phyloP scores from a whole-genome alignment of 345 rosid species.

The Arabidopsis arenosa region DNA sequence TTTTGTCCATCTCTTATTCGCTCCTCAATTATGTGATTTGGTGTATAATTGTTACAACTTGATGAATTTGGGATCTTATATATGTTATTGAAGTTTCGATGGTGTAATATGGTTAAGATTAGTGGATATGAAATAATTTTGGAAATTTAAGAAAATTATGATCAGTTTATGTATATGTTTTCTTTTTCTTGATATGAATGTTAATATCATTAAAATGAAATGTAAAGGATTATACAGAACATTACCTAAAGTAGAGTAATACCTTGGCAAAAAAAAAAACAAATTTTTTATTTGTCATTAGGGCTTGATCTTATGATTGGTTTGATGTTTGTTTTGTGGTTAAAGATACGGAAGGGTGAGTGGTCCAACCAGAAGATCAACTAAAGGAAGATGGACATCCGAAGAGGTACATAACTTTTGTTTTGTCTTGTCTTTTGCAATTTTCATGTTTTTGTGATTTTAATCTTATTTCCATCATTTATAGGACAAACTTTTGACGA shows the following conservation, averaged over 20 bases:
- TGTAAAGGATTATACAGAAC: no score
- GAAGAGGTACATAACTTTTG: not conserved
- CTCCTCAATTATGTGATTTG: not conserved
- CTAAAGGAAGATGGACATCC: conserved; percentile 34
- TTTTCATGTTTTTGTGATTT: not conserved
- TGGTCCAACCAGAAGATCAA: conserved; percentile 30
- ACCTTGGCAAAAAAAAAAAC: no score
- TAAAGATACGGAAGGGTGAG: conserved; percentile 9
- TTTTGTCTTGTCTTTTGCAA: not conserved
- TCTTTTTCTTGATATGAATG: no score
- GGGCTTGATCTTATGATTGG: not conserved
- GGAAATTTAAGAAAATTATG: not conserved
- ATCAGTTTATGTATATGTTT: not conserved
- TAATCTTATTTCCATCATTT: not conserved
- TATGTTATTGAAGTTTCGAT: not conserved
- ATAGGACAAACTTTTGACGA: conserved; percentile 29
- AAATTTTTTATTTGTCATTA: not conserved
- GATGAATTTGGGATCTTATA: not conserved
- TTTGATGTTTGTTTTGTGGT: not conserved
- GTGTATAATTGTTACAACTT: not conserved
- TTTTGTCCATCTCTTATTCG: not conserved
- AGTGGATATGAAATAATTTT: not conserved
- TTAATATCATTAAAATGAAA: no score
- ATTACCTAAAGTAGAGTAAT: no score
- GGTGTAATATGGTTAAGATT: not conserved